Evolutionary conservation across 805 yeast species (phyloP), one percentile per base, ranked within the genome.

Genomic region (Yamadazyma laniorum): DNA sequence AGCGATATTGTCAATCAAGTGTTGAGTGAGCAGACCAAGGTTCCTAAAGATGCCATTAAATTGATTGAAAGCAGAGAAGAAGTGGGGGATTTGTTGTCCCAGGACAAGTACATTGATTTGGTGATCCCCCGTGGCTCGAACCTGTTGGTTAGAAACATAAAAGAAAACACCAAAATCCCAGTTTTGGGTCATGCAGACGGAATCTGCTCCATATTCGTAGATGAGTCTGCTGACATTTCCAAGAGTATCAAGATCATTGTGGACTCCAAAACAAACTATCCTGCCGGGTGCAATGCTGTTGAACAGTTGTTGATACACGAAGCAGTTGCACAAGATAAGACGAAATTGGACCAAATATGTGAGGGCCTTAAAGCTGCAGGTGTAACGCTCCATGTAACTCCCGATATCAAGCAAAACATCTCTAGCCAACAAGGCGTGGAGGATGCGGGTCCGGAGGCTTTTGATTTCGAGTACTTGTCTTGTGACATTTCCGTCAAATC

Each of bases 131-230:
- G 99, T 54, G 99, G 99, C n/a, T 86, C 96, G 19, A 93, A 93
- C 55, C 91, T 81, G 47, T 74, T 93, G 42, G 99, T 93, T 28
- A 77, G 86, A 50, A 79, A 74, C 58, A 90, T 93, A 60, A 93
- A 95, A 64, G 74, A 77, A 18, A 78, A 79, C 57, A 91, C 99
- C 17, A 88, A 88, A 59, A 95, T 93, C 51, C 98, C 99, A 4
- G 99, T 93, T 6, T 66, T 93, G 56, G 99, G 99, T 40, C 99
- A 93, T 60, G 99, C 99, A 6, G 98, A 93, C 63, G 99, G 99
- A 32, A 83, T 91, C 44, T 93, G 99, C 63, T 81, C 97, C 2
- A 77, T 91, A 6, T 93, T 79, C 53, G 71, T 91, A 18, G 95
- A 90, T 58, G 76, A 74, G 40, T 79, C 75, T 35, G 93, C 93